Conservation (phyloP, 176 grass and related monocot species). For the Guadua angustifolia region DNA sequence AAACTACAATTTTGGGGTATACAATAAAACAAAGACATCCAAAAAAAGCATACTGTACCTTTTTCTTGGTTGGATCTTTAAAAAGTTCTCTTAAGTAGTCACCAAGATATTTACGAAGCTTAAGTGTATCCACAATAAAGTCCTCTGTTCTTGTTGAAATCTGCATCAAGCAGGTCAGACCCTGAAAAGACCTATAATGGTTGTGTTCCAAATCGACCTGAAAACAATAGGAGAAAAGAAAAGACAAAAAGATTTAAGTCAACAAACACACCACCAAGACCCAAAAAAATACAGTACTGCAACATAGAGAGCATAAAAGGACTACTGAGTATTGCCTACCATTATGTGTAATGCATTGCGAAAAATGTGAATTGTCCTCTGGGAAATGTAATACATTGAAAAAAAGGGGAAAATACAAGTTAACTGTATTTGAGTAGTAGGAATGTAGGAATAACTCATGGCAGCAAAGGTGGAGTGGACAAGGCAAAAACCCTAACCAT, state of each 20-base stretch:
- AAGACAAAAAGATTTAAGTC: background rate
- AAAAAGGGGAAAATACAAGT: background rate
- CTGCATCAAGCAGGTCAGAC: conserved; percentile 96
- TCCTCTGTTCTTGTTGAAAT: conserved; percentile 94
- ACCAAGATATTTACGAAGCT: too few relatives aligned
- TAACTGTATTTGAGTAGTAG: background rate
- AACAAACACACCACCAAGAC: background rate
- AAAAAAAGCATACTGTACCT: conserved; percentile 32
- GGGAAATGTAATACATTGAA: conserved; percentile 16
- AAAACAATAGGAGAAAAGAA: background rate
- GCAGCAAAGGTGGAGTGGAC: conserved; percentile 6
- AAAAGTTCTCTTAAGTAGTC: too few relatives aligned
- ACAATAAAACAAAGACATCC: conserved; percentile 21
- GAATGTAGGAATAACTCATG: conserved; percentile 22
- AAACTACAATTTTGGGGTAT: conserved; percentile 28
- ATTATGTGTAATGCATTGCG: background rate
- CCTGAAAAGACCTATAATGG: conserved; percentile 92
- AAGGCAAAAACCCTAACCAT: conserved; percentile 1
- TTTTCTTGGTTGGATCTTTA: too few relatives aligned
- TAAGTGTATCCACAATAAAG: background rate
- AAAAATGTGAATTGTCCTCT: conserved; percentile 27
- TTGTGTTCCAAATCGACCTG: conserved; percentile 99
- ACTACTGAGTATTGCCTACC: background rate
- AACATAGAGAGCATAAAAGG: conserved; percentile 26
- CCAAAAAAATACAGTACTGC: background rate